Percentiles rank a stretch among this genome's conserved stretches.
Conservation (phyloP, 495 filamentous ascomycete species). For the Penicillium manginii region DNA sequence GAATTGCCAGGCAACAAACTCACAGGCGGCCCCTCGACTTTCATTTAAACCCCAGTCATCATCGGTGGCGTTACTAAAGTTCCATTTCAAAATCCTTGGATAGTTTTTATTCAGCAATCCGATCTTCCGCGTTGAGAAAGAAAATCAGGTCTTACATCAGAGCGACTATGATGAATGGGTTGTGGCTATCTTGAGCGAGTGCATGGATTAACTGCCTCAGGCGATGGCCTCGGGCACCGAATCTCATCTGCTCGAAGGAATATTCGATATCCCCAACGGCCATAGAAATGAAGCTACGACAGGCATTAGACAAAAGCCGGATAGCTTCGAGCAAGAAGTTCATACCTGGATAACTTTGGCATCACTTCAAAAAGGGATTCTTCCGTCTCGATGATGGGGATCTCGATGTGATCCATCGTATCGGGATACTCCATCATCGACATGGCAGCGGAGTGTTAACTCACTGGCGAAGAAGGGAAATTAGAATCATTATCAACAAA, state of each 20-base stretch:
- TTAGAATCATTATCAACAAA: too few species aligned
- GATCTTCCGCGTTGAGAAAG: neutral
- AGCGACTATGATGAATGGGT: slow-evolving; percentile 76
- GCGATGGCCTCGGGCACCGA: slow-evolving; percentile 63
- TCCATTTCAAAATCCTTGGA: slow-evolving; percentile 76
- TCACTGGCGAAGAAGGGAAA: too few species aligned
- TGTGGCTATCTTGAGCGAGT: slow-evolving; percentile 65
- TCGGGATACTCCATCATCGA: slow-evolving; percentile 14
- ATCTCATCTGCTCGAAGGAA: slow-evolving; percentile 81
- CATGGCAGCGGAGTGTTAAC: neutral
- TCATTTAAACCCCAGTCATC: slow-evolving; percentile 76
- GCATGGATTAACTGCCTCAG: slow-evolving; percentile 68
- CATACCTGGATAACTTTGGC: slow-evolving; percentile 67
- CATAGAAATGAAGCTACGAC: slow-evolving; percentile 47
- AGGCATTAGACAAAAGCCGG: neutral
- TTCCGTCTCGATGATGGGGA: slow-evolving; percentile 64
- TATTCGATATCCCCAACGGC: slow-evolving; percentile 65
- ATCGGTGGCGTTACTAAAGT: slow-evolving; percentile 60
- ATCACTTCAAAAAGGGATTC: slow-evolving; percentile 70
- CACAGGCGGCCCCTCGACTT: slow-evolving; percentile 81
- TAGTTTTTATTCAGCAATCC: neutral
- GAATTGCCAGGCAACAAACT: slow-evolving; percentile 91
- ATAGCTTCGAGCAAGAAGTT: neutral
- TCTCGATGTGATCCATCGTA: slow-evolving; percentile 35
- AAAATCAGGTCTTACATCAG: slow-evolving; percentile 62